Evolutionary conservation across 768 basidiomycete genomes (phyloP).

Genomic region (Lyophyllum atratum): DNA sequence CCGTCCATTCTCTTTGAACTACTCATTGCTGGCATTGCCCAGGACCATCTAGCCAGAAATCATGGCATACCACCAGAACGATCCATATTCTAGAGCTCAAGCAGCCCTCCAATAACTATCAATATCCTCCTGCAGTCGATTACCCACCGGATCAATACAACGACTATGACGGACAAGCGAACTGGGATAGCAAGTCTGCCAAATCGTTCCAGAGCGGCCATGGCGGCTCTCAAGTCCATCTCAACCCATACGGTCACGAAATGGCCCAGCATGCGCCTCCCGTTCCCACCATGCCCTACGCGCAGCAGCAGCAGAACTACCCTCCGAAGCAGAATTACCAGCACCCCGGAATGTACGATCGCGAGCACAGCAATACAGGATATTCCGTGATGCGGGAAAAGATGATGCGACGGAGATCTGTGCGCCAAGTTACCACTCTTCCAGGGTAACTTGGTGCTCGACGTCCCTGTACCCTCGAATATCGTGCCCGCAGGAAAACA

Average conservation of each 20-base stretch:
- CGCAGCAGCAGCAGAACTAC: slow-evolving; percentile 58
- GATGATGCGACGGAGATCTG: slow-evolving; percentile 78
- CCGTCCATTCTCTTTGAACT: slow-evolving; percentile 26
- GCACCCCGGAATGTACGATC: slow-evolving; percentile 45
- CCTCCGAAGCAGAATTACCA: slow-evolving; percentile 51
- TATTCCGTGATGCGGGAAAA: slow-evolving; percentile 75
- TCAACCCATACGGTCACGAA: slow-evolving; percentile 68
- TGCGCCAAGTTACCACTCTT: slow-evolving; percentile 79
- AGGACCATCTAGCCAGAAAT: not conserved
- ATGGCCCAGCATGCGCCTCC: slow-evolving; percentile 51
- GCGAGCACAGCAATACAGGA: slow-evolving; percentile 50
- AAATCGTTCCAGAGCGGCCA: slow-evolving; percentile 68
- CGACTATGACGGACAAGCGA: slow-evolving; percentile 45
- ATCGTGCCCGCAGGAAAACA: slow-evolving; percentile 71
- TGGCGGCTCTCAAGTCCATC: slow-evolving; percentile 72
- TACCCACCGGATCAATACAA: slow-evolving; percentile 41
- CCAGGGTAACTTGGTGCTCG: slow-evolving; percentile 84
- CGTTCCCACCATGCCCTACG: slow-evolving; percentile 56
- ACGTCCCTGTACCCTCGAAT: slow-evolving; percentile 76
- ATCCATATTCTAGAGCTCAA: slow-evolving; percentile 45
- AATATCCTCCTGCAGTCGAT: slow-evolving; percentile 30
- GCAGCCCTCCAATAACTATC: slow-evolving; percentile 26
- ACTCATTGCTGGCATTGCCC: not conserved
- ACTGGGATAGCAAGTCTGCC: slow-evolving; percentile 53
- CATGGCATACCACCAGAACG: slow-evolving; percentile 61